Percentiles rank a stretch among this genome's conserved stretches.
These are phyloP conservation scores for Acer yangbiense DNA, from an alignment of 345 rosid genomes.

Conservation along the genomic window DNA sequence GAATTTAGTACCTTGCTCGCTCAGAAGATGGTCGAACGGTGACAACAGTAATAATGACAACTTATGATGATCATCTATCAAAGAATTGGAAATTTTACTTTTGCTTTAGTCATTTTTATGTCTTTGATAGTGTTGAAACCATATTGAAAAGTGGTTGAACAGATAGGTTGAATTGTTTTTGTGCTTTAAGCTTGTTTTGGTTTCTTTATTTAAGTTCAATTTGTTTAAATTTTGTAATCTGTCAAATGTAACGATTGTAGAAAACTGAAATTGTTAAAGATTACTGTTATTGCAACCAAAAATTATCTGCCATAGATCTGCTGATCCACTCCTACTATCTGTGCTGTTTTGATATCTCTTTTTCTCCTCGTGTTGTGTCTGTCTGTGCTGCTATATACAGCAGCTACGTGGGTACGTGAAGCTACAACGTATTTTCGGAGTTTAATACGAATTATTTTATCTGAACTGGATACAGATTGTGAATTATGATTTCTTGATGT, in stretches of 20 bases:
- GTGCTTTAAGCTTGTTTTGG: constrained; percentile 8
- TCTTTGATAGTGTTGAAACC: not conserved
- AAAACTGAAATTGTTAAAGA: not conserved
- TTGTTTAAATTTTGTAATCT: constrained; percentile 4
- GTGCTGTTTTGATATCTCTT: not conserved
- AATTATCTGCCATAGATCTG: not conserved
- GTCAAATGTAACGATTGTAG: not conserved
- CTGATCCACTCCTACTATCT: not conserved
- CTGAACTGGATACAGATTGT: no score
- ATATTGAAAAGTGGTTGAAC: no score
- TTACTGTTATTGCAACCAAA: not conserved
- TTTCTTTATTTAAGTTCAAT: not conserved
- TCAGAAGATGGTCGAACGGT: constrained; percentile 56
- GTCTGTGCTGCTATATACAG: not conserved
- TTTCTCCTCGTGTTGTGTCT: not conserved
- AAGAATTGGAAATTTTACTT: constrained; percentile 18
- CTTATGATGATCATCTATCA: constrained; percentile 27
- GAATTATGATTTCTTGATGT: no score
- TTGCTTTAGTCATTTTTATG: not conserved
- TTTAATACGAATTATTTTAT: no score
- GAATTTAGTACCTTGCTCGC: constrained; percentile 53
- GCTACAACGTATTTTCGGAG: no score
- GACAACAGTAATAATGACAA: constrained; percentile 39
- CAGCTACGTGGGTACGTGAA: no score
- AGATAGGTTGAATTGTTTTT: not conserved